Base-by-base conservation (phyloP, 2,329 filamentous ascomycete genomes). In the Xylogone sp. region DNA sequence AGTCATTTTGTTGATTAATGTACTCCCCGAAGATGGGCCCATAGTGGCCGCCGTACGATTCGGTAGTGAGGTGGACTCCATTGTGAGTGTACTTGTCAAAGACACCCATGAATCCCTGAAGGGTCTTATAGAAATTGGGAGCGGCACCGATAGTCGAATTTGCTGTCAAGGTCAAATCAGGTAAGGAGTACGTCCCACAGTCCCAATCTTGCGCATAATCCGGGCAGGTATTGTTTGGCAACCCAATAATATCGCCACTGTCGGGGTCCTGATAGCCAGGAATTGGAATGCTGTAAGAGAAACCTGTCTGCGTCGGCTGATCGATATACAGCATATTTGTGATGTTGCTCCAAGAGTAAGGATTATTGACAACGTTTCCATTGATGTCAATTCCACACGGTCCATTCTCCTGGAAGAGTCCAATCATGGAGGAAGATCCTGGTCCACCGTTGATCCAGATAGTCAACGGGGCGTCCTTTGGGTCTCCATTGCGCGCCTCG, bases 401-500 rank as follows among this genome's bases (percentile, higher is more conserved):
- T 5, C 83, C 83, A 44, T 76, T 71, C 57, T 84, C 82, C 18
- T 73, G 69, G 59, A 86, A 86, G 56, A 87, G 71, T 20, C 83
- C 83, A 53, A 81, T 75, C 73, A 87, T 75, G 49, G 81, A 84
- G 60, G 78, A 83, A 43, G 74, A 75, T 3, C 84, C 84, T 0
- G 84, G 84, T 1, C 84, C 84, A 31, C 84, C 84, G 63, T 85
- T 86, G 54, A 87, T 75, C 80, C 81, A 87, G 53, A 86, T 77
- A 2, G 81, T 78, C 44, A 84, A 60, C 10, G 73, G 75, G 66
- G 55, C 71, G 67, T 53, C 76, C 62, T 63, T 58, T 1, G 81
- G 74, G 56, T 75, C 71, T 21, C 67, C 65, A 50, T 78, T 72
- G 21, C 74, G 62, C 1, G 71, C 63, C 53, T 74, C 71, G 58